Evolutionary conservation across 2,329 filamentous ascomycete genomes (phyloP), one percentile per base, ranked within the genome.

Genomic region (Aspergillus puulaauensis): DNA sequence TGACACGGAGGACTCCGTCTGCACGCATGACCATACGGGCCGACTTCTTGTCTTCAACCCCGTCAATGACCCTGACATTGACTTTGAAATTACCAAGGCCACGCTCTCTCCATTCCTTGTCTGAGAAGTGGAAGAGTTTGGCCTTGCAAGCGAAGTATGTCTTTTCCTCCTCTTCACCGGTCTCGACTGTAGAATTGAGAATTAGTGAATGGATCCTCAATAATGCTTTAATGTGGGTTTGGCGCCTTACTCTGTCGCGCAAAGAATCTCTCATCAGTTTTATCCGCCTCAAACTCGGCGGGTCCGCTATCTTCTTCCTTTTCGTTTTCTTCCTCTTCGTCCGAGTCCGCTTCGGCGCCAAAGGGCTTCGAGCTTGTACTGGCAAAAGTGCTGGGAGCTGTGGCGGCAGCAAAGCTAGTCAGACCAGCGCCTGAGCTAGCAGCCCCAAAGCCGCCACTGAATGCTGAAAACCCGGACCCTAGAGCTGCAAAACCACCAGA

Each of bases 11-110:
- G 1, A 91, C 95, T 59, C 92, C 91, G 68, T 97, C 93, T 64
- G 96, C 91, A 17, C 93, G 88, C 86, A 97, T 92, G 60, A 98
- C 84, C 64, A 98, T 84, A 43, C 93, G 89, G 23, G 88, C 83
- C 60, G 78, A 80, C 45, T 68, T 73, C 39, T 74, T 73, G 52
- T 72, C 82, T 56, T 85, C 80, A 58, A 87, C 81, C 41, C 83
- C 81, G 23, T 83, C 80, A 5, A 31, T 74, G 62, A 84, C 81
- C 3, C 85, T 84, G 14, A 89, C 87, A 68, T 97, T 96, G 71
- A 96, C 83, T 76, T 95, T 95, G 65, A 96, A 81, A 66, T 88
- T 89, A 45, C 93, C 93, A 4, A 87, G 83, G 12, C 93, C 93
- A 52, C 93, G 87, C 76, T 98, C 93, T 73, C 93, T 93, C 93